Evolutionary conservation across 2,329 filamentous ascomycete species (phyloP), one percentile per base, ranked within the genome.

Genomic region (Diaporthe longicolla): DNA sequence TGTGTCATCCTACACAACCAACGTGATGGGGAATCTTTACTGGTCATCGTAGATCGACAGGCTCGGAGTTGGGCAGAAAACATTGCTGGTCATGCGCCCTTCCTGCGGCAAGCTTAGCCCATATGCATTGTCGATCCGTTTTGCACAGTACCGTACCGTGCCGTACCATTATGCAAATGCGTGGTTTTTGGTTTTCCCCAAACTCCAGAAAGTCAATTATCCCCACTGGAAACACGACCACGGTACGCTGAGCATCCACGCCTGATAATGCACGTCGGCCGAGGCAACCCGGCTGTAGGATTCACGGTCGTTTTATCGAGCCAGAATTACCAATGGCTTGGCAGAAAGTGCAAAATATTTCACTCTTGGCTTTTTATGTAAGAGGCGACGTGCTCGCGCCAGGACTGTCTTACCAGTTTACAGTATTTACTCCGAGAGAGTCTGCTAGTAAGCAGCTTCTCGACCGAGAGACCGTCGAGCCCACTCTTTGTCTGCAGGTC

Each of bases 1-100:
- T 24, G 48, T 52, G 13, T 52, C 63, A n/a, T 48, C 45, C 45
- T 21, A 48, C 40, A 19, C 5, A 43, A 48, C 45, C 45, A 48
- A 43, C 40, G 4, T 40, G 45, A 35, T 48, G 35, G 24, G 40
- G 40, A 13, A 43, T 43, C 40, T 43, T 66, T 5, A 8, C 32
- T 52, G 63, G 63, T 54, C 63, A 54, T 68, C 63, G 26, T 26
- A 40, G 63, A 68, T 68, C 63, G 63, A 68, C 63, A 54, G 63
- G 63, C 63, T 68, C n/a, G 45, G 45, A 15, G 13, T 52, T 5
- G 37, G n/a, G 11, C n/a, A 24, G 61, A 68, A 68, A 68, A 68
- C 32, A 21, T 24, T 40, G 21, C 2, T 40, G 21, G 63, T 68
- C 63, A 68, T 37, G 63, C 32, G 63, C 63, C 40, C 63, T 13